Evolutionary conservation across 441 rosid species (phyloP).

Genomic region (Cnidoscolus chayamansa): DNA sequence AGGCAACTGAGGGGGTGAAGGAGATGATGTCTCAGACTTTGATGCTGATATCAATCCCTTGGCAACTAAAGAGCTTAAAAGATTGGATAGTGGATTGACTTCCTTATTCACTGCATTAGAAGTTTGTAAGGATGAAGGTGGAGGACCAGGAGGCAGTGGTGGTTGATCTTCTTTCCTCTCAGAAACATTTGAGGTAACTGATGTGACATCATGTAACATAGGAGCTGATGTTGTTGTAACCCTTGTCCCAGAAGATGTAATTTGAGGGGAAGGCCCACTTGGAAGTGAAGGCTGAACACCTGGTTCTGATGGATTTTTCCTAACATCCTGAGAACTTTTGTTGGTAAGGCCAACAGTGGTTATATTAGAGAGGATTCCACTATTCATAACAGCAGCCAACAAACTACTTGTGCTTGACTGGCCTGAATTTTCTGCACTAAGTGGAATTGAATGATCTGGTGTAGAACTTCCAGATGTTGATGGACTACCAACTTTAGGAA

Average conservation of each 20-base stretch:
- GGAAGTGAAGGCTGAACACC: conserved; percentile 38
- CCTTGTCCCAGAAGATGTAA: conserved; percentile 36
- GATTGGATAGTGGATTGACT: conserved; percentile 65
- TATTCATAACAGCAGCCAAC: conserved; percentile 69
- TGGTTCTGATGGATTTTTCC: conserved; percentile 32
- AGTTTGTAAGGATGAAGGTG: conserved; percentile 39
- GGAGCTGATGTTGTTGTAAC: conserved; percentile 31
- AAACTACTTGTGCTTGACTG: conserved; percentile 57
- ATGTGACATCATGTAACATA: conserved; percentile 27
- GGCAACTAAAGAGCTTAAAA: conserved; percentile 81
- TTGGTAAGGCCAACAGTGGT: conserved; percentile 33
- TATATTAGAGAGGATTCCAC: conserved; percentile 59
- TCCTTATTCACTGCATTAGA: conserved; percentile 42
- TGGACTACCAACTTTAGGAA: conserved; percentile 38
- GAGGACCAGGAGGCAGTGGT: conserved; percentile 40
- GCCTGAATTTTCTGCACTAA: conserved; percentile 41
- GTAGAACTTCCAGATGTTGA: conserved; percentile 33
- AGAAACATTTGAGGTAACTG: conserved; percentile 28
- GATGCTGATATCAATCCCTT: conserved; percentile 91
- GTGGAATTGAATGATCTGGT: conserved; percentile 33
- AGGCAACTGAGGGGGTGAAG: conserved; percentile 31
- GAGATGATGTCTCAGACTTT: conserved; percentile 49
- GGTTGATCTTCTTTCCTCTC: conserved; percentile 44
- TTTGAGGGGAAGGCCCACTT: conserved; percentile 29
- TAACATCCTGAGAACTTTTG: conserved; percentile 32